phyloP scores from a whole-genome alignment of 2,329 filamentous ascomycete genomes.

The Scolecobasidium constrictum region DNA sequence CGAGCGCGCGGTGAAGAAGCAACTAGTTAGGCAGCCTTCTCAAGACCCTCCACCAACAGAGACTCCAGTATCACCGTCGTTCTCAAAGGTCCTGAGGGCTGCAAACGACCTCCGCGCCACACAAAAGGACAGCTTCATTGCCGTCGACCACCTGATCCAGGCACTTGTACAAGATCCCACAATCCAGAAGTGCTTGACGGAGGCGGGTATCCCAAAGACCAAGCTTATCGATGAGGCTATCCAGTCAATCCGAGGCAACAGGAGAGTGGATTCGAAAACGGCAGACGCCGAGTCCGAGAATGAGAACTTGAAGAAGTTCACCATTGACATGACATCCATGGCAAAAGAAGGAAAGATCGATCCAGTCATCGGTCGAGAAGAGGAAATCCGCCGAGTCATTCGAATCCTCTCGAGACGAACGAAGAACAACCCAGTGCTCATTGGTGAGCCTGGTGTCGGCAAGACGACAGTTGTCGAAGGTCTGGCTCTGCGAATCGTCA shows the following conservation, averaged over 20 bases:
- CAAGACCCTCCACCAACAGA: slow-evolving; percentile 92
- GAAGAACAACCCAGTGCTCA: slow-evolving; percentile 97
- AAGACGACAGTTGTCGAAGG: slow-evolving; percentile 98
- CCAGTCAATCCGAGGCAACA: slow-evolving; percentile 81
- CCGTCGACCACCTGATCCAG: slow-evolving; percentile 87
- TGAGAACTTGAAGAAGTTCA: slow-evolving; percentile 96
- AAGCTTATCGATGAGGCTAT: slow-evolving; percentile 90
- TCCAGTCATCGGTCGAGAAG: slow-evolving; percentile 91
- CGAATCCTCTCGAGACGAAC: slow-evolving; percentile 86
- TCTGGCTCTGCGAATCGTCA: slow-evolving; percentile 88
- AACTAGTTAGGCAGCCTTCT: slow-evolving; percentile 77
- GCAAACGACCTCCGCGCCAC: slow-evolving; percentile 88
- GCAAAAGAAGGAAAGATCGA: slow-evolving; percentile 96
- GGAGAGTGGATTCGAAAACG: slow-evolving; percentile 88
- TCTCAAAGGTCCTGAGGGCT: slow-evolving; percentile 71
- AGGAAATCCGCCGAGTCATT: slow-evolving; percentile 86
- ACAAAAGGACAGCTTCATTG: slow-evolving; percentile 94
- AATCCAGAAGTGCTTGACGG: slow-evolving; percentile 64
- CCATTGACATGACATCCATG: slow-evolving; percentile 95
- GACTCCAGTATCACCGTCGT: slow-evolving; percentile 69
- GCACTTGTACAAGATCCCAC: slow-evolving; percentile 68
- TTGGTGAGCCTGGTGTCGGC: slow-evolving; percentile 94
- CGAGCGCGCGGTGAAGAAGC: slow-evolving; percentile 83
- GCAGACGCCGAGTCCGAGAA: slow-evolving; percentile 87
- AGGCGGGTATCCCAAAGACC: slow-evolving; percentile 81